phyloP scores from a whole-genome alignment of 305 asterid genomes.

The Solanum hybrid region DNA sequence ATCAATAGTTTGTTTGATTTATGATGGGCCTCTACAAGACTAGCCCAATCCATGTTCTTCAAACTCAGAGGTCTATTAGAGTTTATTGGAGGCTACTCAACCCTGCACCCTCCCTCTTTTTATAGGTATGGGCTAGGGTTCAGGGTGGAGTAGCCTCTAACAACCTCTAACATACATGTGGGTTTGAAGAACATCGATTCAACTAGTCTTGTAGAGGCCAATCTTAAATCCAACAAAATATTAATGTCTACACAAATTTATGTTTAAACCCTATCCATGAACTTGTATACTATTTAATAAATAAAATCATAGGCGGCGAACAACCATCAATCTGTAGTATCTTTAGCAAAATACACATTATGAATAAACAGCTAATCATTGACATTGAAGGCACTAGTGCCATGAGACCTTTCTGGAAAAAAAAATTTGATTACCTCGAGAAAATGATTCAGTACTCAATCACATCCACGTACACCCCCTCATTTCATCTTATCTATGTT shows the following conservation, averaged over 20 bases:
- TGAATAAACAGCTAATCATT: slow-evolving; percentile 59
- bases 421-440: slow-evolving; percentile 68
- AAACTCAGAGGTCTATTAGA: not conserved
- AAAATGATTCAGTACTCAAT: slow-evolving; percentile 54
- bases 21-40: not conserved
- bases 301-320: not conserved
- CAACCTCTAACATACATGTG: not conserved
- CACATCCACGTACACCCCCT: not conserved
- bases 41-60: not conserved
- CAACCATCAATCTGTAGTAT: not conserved
- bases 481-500: not conserved
- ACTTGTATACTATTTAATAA: not conserved
- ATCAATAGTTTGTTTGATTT: not conserved
- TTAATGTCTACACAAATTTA: not conserved
- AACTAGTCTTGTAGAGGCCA: not conserved
- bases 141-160: not conserved
- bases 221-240: too few species aligned
- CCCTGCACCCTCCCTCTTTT: not conserved
- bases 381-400: slow-evolving; percentile 97
- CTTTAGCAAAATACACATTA: slow-evolving; percentile 8
- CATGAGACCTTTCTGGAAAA: slow-evolving; percentile 65
- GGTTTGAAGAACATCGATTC: not conserved
- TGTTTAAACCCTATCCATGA: not conserved
- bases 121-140: not conserved
- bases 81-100: not conserved